These are phyloP conservation scores for Pugionium dolabratum DNA, from an alignment of 345 rosid species.

Conservation along the genomic window DNA sequence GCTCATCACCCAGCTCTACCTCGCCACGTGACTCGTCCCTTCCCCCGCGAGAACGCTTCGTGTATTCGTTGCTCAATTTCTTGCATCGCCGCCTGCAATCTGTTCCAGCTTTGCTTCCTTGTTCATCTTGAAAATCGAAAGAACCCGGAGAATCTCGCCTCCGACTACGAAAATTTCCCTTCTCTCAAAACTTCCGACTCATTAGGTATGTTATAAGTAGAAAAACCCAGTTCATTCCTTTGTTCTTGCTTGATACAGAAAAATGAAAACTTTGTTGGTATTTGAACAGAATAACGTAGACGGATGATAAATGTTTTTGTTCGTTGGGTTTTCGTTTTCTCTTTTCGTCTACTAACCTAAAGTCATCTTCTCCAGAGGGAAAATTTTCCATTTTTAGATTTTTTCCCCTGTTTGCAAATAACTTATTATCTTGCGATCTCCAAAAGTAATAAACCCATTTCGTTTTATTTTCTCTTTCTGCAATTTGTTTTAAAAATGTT, in stretches of 20 bases:
- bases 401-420: neutral
- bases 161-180: neutral
- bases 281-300: slow-evolving; percentile 6
- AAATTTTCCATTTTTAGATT: slow-evolving; percentile 5
- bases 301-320: neutral
- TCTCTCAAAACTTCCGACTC: neutral
- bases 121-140: neutral
- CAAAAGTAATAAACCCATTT: too few species aligned
- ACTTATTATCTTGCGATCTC: neutral
- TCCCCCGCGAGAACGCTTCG: slow-evolving; percentile 12
- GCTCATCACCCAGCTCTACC: slow-evolving; percentile 38
- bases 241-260: slow-evolving; percentile 8
- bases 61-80: slow-evolving; percentile 18
- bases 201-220: slow-evolving; percentile 30
- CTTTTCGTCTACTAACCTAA: slow-evolving; percentile 15
- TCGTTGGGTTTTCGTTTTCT: slow-evolving; percentile 12
- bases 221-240: slow-evolving; percentile 13
- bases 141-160: slow-evolving; percentile 14
- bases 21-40: slow-evolving; percentile 42
- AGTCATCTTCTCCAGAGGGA: slow-evolving; percentile 9
- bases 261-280: neutral
- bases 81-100: neutral
- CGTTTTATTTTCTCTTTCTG: neutral
- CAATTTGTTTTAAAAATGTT: neutral
- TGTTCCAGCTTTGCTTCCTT: slow-evolving; percentile 21